Evolutionary conservation across 108 stramenopile species (phyloP).

Genomic region (Fragilaria radians): DNA sequence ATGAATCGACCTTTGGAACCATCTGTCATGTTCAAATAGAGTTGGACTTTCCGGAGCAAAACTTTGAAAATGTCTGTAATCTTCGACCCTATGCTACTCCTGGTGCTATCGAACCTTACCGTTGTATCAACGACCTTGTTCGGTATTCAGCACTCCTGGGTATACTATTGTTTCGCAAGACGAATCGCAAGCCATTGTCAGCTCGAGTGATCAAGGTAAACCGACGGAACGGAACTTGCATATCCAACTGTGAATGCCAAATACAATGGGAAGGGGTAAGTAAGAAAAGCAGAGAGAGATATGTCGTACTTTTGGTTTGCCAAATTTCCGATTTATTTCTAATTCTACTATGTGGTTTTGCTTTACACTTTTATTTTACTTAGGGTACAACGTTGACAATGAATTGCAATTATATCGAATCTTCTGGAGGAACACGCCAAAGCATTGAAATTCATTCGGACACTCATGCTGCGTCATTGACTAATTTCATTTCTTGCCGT

Average conservation of each 20-base stretch:
- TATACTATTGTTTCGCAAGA: slow-evolving; percentile 21
- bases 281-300: too few relatives aligned
- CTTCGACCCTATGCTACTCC: slow-evolving; percentile 13
- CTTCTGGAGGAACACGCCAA: slow-evolving; percentile 29
- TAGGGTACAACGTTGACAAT: background rate
- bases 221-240: slow-evolving; percentile 28
- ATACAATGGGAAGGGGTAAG: slow-evolving; percentile 17
- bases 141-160: slow-evolving; percentile 43
- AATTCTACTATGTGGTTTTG: too few relatives aligned
- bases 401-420: slow-evolving; percentile 37
- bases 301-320: too few relatives aligned
- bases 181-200: slow-evolving; percentile 6
- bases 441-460: slow-evolving; percentile 16
- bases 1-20: slow-evolving; percentile 37
- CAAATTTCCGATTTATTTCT: too few relatives aligned
- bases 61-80: slow-evolving; percentile 11
- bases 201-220: slow-evolving; percentile 26
- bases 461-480: slow-evolving; percentile 16
- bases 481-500: slow-evolving; percentile 14
- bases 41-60: too few relatives aligned
- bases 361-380: too few relatives aligned
- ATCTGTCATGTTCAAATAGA: slow-evolving; percentile 36
- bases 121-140: slow-evolving; percentile 43
- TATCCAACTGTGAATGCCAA: slow-evolving; percentile 22
- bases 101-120: slow-evolving; percentile 31